Conservation (phyloP, 2,329 filamentous ascomycete genomes). For the Pseudogymnoascus sp. region DNA sequence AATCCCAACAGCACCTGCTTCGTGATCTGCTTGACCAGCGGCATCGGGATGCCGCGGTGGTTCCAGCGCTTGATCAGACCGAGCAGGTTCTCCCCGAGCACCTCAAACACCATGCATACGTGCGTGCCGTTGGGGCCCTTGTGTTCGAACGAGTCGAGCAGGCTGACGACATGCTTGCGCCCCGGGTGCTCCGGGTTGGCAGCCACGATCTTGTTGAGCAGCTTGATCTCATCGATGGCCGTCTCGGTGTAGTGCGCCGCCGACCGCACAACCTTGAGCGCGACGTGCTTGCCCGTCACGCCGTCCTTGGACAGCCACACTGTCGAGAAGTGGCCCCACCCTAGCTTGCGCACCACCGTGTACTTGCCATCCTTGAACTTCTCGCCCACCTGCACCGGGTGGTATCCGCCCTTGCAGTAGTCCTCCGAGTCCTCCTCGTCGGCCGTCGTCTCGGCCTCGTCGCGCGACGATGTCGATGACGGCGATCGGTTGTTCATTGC, state of each 20-base stretch:
- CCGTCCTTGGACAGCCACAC: constrained; percentile 84
- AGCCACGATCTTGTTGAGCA: constrained; percentile 92
- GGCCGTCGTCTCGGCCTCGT: constrained; percentile 81
- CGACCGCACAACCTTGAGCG: constrained; percentile 93
- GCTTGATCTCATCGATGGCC: constrained; percentile 96
- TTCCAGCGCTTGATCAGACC: constrained; percentile 98
- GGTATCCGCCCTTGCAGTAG: constrained; percentile 98
- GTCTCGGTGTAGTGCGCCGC: constrained; percentile 98
- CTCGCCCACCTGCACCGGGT: constrained; percentile 89
- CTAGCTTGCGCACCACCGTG: constrained; percentile 89
- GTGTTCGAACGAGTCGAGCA: constrained; percentile 95
- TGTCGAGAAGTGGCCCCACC: constrained; percentile 99
- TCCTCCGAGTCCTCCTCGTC: constrained; percentile 99
- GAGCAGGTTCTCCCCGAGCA: constrained; percentile 87
- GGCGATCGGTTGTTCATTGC: constrained; percentile 33
- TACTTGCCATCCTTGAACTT: constrained; percentile 97
- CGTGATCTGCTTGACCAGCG: constrained; percentile 95
- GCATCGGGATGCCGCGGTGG: constrained; percentile 92
- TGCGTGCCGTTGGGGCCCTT: constrained; percentile 94
- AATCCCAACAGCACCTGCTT: constrained; percentile 94
- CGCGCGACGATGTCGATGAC: constrained; percentile 72
- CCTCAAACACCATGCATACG: constrained; percentile 99
- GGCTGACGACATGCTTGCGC: constrained; percentile 87
- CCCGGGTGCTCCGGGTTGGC: constrained; percentile 93
- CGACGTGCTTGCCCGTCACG: constrained; percentile 83